Evolutionary conservation across 495 filamentous ascomycete species (phyloP).

Genomic region (Neurospora sp.): DNA sequence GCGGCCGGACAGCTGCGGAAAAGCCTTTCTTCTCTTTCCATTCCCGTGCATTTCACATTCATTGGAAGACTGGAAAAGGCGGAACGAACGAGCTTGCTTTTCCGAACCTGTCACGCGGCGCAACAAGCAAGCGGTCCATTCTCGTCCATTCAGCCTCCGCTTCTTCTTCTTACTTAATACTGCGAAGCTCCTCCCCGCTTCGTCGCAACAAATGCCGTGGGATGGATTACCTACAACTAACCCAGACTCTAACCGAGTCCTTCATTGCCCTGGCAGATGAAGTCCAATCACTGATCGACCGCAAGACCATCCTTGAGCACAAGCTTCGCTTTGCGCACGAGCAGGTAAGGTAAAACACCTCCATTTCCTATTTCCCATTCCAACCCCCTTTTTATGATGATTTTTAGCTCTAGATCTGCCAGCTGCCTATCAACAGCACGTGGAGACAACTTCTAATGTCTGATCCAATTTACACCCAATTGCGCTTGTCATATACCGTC

Average conservation of each 20-base stretch:
- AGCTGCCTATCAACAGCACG: constrained; percentile 41
- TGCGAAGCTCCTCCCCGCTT: neutral
- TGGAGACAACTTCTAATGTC: constrained; percentile 38
- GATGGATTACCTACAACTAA: constrained; percentile 33
- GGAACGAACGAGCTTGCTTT: neutral
- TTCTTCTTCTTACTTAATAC: neutral
- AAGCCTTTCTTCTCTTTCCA: constrained; percentile 1
- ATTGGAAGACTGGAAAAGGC: neutral
- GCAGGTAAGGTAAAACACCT: constrained; percentile 34
- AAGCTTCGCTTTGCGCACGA: constrained; percentile 48
- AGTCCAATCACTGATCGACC: constrained; percentile 44
- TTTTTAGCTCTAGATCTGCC: constrained; percentile 67
- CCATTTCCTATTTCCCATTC: constrained; percentile 6
- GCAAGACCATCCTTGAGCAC: constrained; percentile 45
- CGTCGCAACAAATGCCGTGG: constrained; percentile 15
- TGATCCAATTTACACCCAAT: constrained; percentile 10
- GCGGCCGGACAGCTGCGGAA: neutral
- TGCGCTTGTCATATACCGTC: constrained; percentile 7
- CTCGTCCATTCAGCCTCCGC: neutral
- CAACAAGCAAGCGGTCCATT: constrained; percentile 8
- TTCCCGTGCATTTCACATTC: neutral
- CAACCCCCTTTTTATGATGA: constrained; percentile 34
- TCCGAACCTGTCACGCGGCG: neutral
- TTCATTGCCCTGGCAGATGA: constrained; percentile 55
- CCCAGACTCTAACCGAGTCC: constrained; percentile 43